Percentiles rank a stretch among this genome's conserved stretches.
Evolutionary conservation across 2,329 filamentous ascomycete genomes (phyloP).

Genomic region (Venturiaceae sp.): DNA sequence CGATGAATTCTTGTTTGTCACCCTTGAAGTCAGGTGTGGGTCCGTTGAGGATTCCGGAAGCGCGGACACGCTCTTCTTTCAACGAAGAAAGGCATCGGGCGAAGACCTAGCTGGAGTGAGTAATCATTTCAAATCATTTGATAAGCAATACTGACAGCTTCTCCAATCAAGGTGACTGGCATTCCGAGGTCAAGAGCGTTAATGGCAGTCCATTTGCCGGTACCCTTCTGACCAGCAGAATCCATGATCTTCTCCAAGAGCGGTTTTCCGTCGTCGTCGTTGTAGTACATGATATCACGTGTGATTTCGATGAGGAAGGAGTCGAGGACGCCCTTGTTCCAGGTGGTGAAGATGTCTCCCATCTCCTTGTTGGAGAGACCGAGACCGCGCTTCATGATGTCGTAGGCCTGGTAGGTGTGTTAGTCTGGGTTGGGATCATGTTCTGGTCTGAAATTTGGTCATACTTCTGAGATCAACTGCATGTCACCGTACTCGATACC

Average conservation of each 20-base stretch:
- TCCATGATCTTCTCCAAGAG: slow-evolving; percentile 99
- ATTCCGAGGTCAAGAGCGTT: slow-evolving; percentile 97
- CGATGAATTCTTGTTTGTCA: slow-evolving; percentile 86
- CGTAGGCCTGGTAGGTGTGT: slow-evolving; percentile 66
- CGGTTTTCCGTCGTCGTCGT: slow-evolving; percentile 82
- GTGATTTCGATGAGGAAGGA: slow-evolving; percentile 99
- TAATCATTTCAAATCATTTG: not conserved
- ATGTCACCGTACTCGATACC: slow-evolving; percentile 99
- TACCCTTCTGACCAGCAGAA: slow-evolving; percentile 97
- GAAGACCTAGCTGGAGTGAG: slow-evolving; percentile 48
- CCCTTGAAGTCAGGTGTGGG: slow-evolving; percentile 75
- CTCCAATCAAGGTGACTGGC: slow-evolving; percentile 96
- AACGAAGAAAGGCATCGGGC: slow-evolving; percentile 87
- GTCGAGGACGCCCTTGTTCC: slow-evolving; percentile 98
- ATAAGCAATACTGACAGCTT: slow-evolving; percentile 43
- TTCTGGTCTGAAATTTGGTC: slow-evolving; percentile 16
- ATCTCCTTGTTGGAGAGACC: slow-evolving; percentile 89
- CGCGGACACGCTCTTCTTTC: slow-evolving; percentile 85
- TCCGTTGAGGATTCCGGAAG: slow-evolving; percentile 68
- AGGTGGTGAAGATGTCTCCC: slow-evolving; percentile 84
- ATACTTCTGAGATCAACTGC: slow-evolving; percentile 98
- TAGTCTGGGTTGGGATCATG: not conserved
- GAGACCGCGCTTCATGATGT: slow-evolving; percentile 98
- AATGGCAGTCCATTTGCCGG: slow-evolving; percentile 86
- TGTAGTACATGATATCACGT: slow-evolving; percentile 96